Evolutionary conservation across 2,329 filamentous ascomycete species (phyloP), one percentile per base, ranked within the genome.

Genomic region (Byssoonygena ceratinophila): DNA sequence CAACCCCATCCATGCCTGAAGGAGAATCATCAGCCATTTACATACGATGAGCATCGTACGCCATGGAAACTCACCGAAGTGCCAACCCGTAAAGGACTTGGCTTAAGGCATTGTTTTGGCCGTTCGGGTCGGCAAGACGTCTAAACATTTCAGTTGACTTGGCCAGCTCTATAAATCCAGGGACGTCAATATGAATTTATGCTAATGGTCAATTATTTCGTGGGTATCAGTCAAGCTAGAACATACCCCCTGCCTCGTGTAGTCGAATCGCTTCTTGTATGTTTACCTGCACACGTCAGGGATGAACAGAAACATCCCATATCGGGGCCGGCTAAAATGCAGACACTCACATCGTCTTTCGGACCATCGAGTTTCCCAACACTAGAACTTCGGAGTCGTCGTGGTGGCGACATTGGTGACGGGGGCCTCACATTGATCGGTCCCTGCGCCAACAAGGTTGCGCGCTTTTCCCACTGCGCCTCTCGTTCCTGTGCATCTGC

Each of bases 61-160:
- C 46, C 39, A 48, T 23, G 27, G 53, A 44, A 18, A 45, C 80
- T 71, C 69, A 90, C 84, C 88, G 80, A 59, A 96, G 71, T 49
- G 91, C 90, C 54, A 98, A 84, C 2, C 92, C 92, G 66, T 95
- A 98, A 50, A 98, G 78, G 32, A 98, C 92, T 71, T 98, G 91
- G 63, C 88, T 92, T 58, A 98, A 76, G 37, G 92, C 87, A 70
- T 97, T 95, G 66, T 96, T 95, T 46, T 84, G 81, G 22, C 87
- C 89, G 51, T 82, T 76, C 0, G 87, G 87, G 66, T 95, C 84
- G 50, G 92, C 92, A 59, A 98, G 75, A 55, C 77, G 75, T 25
- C 82, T 85, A 71, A 98, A 98, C 70, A 97, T 80, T 49, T 75
- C 74, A n/a, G 92, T 96, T 50, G 89, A 92, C 62, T 76, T 72